A percentile compares a stretch with the other conserved stretches of the same genome.
These are phyloP conservation scores for Hypomyces perniciosus DNA, from an alignment of 2,329 filamentous ascomycete species.

Conservation along the genomic window DNA sequence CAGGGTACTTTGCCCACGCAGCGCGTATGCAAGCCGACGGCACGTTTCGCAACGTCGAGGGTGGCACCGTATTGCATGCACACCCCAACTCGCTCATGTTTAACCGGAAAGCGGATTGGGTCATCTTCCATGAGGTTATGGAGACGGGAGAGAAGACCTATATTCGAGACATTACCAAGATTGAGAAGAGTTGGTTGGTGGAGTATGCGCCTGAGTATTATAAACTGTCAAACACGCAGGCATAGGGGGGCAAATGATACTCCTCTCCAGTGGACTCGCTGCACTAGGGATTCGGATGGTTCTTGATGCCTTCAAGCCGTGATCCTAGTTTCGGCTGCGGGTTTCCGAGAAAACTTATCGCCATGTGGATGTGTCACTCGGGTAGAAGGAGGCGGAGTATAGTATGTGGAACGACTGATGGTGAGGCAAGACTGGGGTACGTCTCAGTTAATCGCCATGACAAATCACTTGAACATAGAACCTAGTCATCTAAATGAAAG, in stretches of 20 bases:
- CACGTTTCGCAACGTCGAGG: slow-evolving; percentile 78
- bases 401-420: too few species aligned
- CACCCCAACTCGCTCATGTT: slow-evolving; percentile 94
- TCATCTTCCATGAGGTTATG: slow-evolving; percentile 89
- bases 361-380: too few species aligned
- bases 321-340: too few species aligned
- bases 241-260: slow-evolving; percentile 11
- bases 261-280: background rate
- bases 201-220: slow-evolving; percentile 87
- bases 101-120: slow-evolving; percentile 94
- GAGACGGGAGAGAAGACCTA: slow-evolving; percentile 84
- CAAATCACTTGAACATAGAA: too few species aligned
- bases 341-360: too few species aligned
- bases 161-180: slow-evolving; percentile 86
- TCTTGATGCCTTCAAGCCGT: too few species aligned
- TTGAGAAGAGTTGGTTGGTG: slow-evolving; percentile 86
- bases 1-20: slow-evolving; percentile 88
- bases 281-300: background rate
- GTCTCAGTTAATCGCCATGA: too few species aligned
- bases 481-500: too few species aligned
- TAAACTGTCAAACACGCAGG: slow-evolving; percentile 41
- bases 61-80: slow-evolving; percentile 70
- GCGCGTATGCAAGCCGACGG: slow-evolving; percentile 93
- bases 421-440: too few species aligned
- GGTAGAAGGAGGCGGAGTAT: too few species aligned